These are phyloP conservation scores for Debaryomyces sp. DNA, from an alignment of 1,139 yeast genomes.

Conservation along the genomic window DNA sequence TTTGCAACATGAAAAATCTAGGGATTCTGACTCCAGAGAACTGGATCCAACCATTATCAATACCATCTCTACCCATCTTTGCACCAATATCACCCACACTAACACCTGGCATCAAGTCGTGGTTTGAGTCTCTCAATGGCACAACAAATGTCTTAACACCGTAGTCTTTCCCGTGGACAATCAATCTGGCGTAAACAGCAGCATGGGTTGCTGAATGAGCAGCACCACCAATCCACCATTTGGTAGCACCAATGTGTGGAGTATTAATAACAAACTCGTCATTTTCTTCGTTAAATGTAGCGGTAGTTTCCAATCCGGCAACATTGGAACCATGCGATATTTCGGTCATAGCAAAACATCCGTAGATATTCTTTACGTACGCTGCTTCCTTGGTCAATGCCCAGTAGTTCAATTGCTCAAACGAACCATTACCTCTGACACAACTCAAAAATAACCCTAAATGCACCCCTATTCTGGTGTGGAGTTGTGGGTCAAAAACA, in stretches of 20 bases:
- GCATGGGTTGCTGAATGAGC: constrained; percentile 92
- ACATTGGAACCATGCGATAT: constrained; percentile 94
- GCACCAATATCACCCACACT: constrained; percentile 90
- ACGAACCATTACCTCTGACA: constrained; percentile 54
- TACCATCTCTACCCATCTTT: constrained; percentile 90
- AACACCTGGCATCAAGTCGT: constrained; percentile 75
- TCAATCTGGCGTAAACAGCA: constrained; percentile 77
- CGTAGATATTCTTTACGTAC: constrained; percentile 67
- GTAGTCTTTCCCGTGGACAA: constrained; percentile 80
- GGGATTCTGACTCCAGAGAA: constrained; percentile 83
- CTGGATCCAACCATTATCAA: constrained; percentile 95
- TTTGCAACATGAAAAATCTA: constrained; percentile 78
- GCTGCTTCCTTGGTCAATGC: constrained; percentile 71
- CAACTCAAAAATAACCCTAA: constrained; percentile 53
- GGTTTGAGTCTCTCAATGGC: constrained; percentile 77
- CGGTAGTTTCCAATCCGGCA: constrained; percentile 93
- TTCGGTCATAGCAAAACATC: constrained; percentile 95
- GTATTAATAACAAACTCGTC: constrained; percentile 80
- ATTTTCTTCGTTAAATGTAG: constrained; percentile 66
- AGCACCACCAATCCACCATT: constrained; percentile 99
- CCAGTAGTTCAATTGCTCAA: constrained; percentile 70
- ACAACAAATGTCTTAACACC: constrained; percentile 92
- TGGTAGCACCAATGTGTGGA: constrained; percentile 89
- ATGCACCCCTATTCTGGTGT: constrained; percentile 53
- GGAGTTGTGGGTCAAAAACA: constrained; percentile 53